Base-by-base conservation (phyloP, 352 stramenopile genomes). In the Proteromonas lacertae region DNA sequence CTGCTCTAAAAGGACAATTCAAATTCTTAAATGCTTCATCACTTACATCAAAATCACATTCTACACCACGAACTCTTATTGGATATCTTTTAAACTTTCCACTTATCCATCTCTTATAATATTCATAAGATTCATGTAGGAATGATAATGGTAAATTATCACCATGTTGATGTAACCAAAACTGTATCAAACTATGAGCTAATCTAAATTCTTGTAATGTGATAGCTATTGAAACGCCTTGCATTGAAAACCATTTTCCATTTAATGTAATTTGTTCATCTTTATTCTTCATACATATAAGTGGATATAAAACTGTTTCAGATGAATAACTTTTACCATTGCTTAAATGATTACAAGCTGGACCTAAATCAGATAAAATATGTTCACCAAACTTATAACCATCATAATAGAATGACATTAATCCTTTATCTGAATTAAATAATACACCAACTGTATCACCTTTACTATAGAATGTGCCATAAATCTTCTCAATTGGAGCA, bases 341-440 rank as follows among this genome's bases (percentile, higher is more conserved):
- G 9, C 25, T 17, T n/a, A 76, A 25, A 52, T 82, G 79, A 37
- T 93, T 74, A 49, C 92, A 93, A 1, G 83, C 82, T 44, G 83
- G 79, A 12, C 83, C 83, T 13, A 96, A 57, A 52, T 94, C 79
- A 35, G 78, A 84, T 22, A 96, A 60, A 38, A 92, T 90, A 45
- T 96, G 82, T 50, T 93, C 80, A n/a, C 82, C 82, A 59, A 91
- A 96, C 52, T 93, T 93, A 33, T 93, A 75, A 29, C 80, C 82
- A 48, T 96, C 84, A 60, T 90, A 90, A 41, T 95, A 93, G 51
- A 93, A 98, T 25, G 70, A 75, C 29, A 98, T 48, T 33, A 81
- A 83, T 24, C 87, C 86, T 48, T 62, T 62, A 45, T 98, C 80
- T 60, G 92, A 94, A 57, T 98, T 80, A 8, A 98, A 61, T 39